Percentiles rank a stretch among this genome's conserved stretches.
phyloP scores from a whole-genome alignment of 495 filamentous ascomycete genomes.

The Umbilicaria muhlenbergii region DNA sequence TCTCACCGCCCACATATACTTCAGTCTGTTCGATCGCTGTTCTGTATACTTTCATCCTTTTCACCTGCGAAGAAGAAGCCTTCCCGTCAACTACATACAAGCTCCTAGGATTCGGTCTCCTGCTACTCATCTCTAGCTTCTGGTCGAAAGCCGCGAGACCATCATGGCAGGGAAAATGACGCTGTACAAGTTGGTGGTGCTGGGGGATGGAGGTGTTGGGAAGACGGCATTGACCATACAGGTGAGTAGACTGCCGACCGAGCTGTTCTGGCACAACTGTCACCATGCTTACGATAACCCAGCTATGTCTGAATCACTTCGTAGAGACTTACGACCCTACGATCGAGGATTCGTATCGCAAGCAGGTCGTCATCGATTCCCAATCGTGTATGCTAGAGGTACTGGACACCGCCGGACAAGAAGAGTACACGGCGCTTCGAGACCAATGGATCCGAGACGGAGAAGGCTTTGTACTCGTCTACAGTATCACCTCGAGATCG shows the following conservation, averaged over 20 bases:
- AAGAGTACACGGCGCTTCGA: constrained; percentile 92
- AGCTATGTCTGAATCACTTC: constrained; percentile 68
- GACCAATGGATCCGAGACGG: constrained; percentile 99
- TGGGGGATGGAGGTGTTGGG: constrained; percentile 84
- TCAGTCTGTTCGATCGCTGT: no score
- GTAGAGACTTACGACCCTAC: constrained; percentile 91
- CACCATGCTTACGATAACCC: background rate
- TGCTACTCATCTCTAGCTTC: no score
- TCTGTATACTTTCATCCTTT: no score
- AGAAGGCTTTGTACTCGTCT: constrained; percentile 93
- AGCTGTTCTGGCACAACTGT: constrained; percentile 5
- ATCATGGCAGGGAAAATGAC: constrained; percentile 76
- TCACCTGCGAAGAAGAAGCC: no score
- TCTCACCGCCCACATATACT: no score
- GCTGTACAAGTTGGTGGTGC: constrained; percentile 95
- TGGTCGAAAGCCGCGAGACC: background rate
- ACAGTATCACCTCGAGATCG: constrained; percentile 91
- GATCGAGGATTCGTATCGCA: constrained; percentile 94
- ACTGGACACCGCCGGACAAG: constrained; percentile 95
- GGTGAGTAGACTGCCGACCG: constrained; percentile 34
- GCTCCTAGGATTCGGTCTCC: no score
- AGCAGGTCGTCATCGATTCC: constrained; percentile 94
- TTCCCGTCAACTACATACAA: no score
- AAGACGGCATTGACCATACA: constrained; percentile 98
- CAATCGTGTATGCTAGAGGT: constrained; percentile 98